Percentiles rank a stretch among this genome's conserved stretches.
Evolutionary conservation across 139 green algal genomes (phyloP).

Genomic region (Coelastrella sp.): DNA sequence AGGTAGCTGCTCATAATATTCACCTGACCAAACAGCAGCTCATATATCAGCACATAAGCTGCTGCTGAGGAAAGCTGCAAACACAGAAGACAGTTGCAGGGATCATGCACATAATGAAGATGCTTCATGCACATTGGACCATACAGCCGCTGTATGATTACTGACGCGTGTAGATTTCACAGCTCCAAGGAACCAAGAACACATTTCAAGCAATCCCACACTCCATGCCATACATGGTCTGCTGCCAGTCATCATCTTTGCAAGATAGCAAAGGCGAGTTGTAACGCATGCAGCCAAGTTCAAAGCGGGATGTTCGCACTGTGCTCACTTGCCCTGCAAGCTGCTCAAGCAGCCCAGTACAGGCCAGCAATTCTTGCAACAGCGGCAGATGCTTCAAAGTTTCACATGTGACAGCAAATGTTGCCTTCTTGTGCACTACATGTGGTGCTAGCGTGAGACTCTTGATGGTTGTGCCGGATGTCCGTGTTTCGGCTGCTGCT

Average conservation of each 20-base stretch:
- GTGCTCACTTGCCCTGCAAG: slow-evolving; percentile 26
- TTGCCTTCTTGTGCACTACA: slow-evolving; percentile 88
- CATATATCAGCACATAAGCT: slow-evolving; percentile 79
- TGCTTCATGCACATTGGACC: not conserved
- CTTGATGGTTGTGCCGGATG: slow-evolving; percentile 59
- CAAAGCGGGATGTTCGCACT: not conserved
- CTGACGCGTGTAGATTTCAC: too few species aligned
- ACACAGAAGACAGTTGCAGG: not conserved
- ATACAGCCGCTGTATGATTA: not conserved
- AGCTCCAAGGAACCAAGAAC: too few species aligned
- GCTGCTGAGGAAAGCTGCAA: slow-evolving; percentile 26
- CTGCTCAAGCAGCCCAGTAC: slow-evolving; percentile 55
- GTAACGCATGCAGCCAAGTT: not conserved
- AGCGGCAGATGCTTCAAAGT: slow-evolving; percentile 81
- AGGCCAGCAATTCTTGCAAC: slow-evolving; percentile 68
- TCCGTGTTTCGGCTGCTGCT: slow-evolving; percentile 35
- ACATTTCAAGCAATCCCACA: too few species aligned
- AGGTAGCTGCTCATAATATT: not conserved
- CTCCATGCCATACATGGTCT: too few species aligned
- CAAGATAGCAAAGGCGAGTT: not conserved
- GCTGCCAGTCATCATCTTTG: not conserved
- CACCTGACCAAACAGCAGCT: slow-evolving; percentile 83
- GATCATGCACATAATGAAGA: not conserved
- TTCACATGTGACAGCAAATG: slow-evolving; percentile 90
- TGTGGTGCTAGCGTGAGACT: slow-evolving; percentile 82